phyloP scores from a whole-genome alignment of 176 grass and related monocot species.

The Zizania latifolia region DNA sequence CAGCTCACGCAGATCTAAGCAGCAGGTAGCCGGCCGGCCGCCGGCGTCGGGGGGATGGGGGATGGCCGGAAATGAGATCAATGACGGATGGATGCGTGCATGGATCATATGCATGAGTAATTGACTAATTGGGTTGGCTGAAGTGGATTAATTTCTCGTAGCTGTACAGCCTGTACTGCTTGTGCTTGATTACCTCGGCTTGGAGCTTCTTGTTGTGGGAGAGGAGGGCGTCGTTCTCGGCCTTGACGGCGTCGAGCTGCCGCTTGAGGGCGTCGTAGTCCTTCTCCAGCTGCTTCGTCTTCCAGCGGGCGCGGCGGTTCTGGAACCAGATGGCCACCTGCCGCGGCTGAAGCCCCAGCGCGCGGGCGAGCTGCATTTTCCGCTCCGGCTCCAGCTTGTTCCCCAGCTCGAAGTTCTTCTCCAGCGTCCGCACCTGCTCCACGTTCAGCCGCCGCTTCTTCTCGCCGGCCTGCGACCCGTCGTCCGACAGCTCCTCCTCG shows the following conservation, averaged over 20 bases:
- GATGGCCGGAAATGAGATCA: too few species aligned
- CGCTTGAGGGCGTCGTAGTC: constrained; percentile 77
- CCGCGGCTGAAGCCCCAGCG: constrained; percentile 68
- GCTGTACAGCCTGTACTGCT: too few species aligned
- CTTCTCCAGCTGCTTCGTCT: constrained; percentile 93
- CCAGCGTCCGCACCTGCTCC: constrained; percentile 92
- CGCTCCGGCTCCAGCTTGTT: constrained; percentile 92
- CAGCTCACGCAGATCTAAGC: constrained; percentile 28
- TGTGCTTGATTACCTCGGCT: constrained; percentile 43
- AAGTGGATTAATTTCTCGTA: too few species aligned
- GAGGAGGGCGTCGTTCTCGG: constrained; percentile 71
- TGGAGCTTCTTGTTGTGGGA: constrained; percentile 91
- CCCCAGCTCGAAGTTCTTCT: constrained; percentile 93
- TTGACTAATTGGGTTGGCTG: too few species aligned
- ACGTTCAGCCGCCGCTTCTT: constrained; percentile 95
- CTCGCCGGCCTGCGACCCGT: constrained; percentile 77
- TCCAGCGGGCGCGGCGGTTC: constrained; percentile 83
- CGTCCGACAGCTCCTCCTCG: constrained; percentile 86
- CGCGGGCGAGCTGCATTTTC: constrained; percentile 73
- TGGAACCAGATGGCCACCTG: constrained; percentile 98
- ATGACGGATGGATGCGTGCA: too few species aligned
- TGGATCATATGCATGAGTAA: background rate
- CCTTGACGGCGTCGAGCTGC: constrained; percentile 73
- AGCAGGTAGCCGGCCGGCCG: background rate
- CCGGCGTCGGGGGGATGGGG: background rate